Percentiles rank a stretch among this genome's conserved stretches.
Conservation (phyloP, 2,329 filamentous ascomycete species). For the Aspergillus brasiliensis region DNA sequence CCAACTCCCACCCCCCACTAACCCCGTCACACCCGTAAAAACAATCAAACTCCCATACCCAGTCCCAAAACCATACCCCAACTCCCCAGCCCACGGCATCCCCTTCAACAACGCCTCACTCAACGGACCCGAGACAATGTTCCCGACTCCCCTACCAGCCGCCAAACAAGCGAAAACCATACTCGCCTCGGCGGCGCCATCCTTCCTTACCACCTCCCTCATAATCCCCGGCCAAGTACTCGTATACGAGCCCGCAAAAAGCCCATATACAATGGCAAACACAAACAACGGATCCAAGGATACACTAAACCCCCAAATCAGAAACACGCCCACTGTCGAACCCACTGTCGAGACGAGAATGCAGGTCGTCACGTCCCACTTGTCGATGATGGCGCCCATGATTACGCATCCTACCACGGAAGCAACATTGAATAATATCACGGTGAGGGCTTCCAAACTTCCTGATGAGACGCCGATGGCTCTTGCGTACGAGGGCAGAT, state of each 20-base stretch:
- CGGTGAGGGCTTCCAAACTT: conserved; percentile 28
- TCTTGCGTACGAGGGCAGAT: conserved; percentile 43
- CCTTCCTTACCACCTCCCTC: conserved; percentile 42
- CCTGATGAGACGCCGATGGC: conserved; percentile 24
- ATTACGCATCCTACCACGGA: conserved; percentile 36
- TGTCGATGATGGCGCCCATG: conserved; percentile 46
- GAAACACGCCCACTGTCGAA: conserved; percentile 45
- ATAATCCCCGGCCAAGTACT: conserved; percentile 51
- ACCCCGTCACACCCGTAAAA: conserved; percentile 28
- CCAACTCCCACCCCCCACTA: neutral
- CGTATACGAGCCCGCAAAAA: conserved; percentile 49
- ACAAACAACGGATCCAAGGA: conserved; percentile 45
- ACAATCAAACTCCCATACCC: conserved; percentile 32
- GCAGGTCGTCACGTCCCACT: conserved; percentile 41
- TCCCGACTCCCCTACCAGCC: conserved; percentile 55
- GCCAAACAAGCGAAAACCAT: conserved; percentile 54
- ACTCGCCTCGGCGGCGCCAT: conserved; percentile 45
- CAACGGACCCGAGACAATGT: conserved; percentile 53
- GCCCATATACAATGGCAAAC: conserved; percentile 50
- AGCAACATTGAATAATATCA: conserved; percentile 37
- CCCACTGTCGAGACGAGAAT: conserved; percentile 47
- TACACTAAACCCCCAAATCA: conserved; percentile 52
- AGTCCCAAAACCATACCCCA: conserved; percentile 29
- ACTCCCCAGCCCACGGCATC: conserved; percentile 20
- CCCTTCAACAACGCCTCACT: conserved; percentile 44